Base-by-base conservation (phyloP, 495 filamentous ascomycete species). In the Trichoderma virens region DNA sequence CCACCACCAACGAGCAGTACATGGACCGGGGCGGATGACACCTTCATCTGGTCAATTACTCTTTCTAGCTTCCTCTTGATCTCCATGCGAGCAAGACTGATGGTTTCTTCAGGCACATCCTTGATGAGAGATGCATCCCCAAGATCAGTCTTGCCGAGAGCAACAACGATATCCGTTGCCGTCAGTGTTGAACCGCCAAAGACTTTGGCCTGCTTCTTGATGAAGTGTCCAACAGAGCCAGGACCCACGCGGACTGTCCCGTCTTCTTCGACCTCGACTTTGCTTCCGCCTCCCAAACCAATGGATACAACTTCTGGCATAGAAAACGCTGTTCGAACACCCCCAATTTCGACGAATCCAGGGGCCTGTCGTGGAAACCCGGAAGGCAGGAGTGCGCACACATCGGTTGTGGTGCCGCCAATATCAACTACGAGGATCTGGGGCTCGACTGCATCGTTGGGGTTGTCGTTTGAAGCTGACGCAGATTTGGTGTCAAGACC, bases 391-490 rank as follows among this genome's bases (percentile, higher is more conserved):
- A 85, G 67, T 9, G 79, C 76, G 38, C 81, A 79, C 6, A 84
- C 75, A 68, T 85, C 83, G 5, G 79, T 83, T 13, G 83, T 85
- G 0, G 83, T 85, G 4, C 83, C 83, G 38, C 83, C 83, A 61
- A 83, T 75, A 65, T 82, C 79, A 16, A 82, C 75, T 0, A 82
- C 78, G 66, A 82, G 73, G 38, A 80, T 71, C 60, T 56, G 60
- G 9, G 45, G 45, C 45, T 62, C n/a, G 64, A 61, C 38, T 62
- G 45, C n/a, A 45, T 66, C 65, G 8, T 25, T n/a, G 3, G 45
- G 1, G n/a, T 1, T 11, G 16, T 51, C 45, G 20, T 51, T 51
- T 7, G 8, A 25, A 23, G 9, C 16, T 51, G 45, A 51, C n/a
- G 3, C 18, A 51, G 45, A 25, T 51, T 51, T 51, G 45, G n/a